Evolutionary conservation across 2,329 filamentous ascomycete genomes (phyloP), one percentile per base, ranked within the genome.

Genomic region (Trichophyton verrucosum): DNA sequence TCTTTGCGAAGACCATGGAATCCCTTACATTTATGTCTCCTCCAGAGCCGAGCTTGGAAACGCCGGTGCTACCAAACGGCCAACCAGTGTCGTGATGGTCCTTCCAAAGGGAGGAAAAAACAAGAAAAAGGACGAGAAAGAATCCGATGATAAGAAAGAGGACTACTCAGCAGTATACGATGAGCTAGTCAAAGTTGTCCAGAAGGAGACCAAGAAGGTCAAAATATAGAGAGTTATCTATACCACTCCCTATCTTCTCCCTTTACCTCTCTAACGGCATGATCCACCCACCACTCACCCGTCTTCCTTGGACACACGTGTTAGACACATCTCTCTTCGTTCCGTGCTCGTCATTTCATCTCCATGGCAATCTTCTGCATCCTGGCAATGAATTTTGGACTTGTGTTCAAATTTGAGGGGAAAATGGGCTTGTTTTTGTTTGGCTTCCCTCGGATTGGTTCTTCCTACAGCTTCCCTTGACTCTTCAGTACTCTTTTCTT

Each of bases 1-100:
- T 61, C 86, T 97, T 62, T 97, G 94, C 82, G 94, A 99, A 79
- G 92, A 97, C 78, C 91, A 96, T 82, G 89, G 89, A 76, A 89
- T 96, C 63, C 94, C 94, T 38, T 99, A 97, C 79, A 85, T 99
- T 75, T 99, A 95, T 76, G 89, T 99, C 69, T 85, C 86, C 63
- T 95, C 88, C 70, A 87, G 94, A 68, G 92, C 91, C 64, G 92
- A 97, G 79, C 85, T 99, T 61, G 94, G 94, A 71, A 89, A 89
- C 67, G 92, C 94, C 2, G 91, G 91, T 63, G 88, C 87, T 75
- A 99, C 94, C 57, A 99, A 97, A 86, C 82, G 94, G 65, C 94
- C 94, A 58, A 99, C 94, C 40, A 95, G 88, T 74, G 94, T 99
- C 60, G 90, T 96, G 68, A 95, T 99, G 91, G 84, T 86, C 57